Percentiles rank a stretch among this genome's conserved stretches.
phyloP scores from a whole-genome alignment of 2,329 filamentous ascomycete species.

The Clonostachys sp. region DNA sequence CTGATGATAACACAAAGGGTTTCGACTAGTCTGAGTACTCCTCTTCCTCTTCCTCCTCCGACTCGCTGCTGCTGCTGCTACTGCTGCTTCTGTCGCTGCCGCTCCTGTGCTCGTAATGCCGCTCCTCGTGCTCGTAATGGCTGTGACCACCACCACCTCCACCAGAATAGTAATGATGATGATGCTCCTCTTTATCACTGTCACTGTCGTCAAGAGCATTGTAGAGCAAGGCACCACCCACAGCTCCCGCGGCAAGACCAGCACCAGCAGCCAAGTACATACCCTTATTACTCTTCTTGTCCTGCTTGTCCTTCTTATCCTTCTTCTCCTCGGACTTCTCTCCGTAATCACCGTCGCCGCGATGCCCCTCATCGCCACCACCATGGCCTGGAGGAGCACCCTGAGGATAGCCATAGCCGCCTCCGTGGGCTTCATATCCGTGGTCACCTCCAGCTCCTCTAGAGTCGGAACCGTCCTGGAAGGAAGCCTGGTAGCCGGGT shows the following conservation, averaged over 20 bases:
- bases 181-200: conserved; percentile 11
- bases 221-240: conserved; percentile 54
- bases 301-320: conserved; percentile 33
- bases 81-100: background rate
- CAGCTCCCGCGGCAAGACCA: conserved; percentile 51
- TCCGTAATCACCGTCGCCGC: conserved; percentile 8
- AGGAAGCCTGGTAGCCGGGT: conserved; percentile 29
- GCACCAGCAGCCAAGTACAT: conserved; percentile 55
- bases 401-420: conserved; percentile 5
- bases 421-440: conserved; percentile 9
- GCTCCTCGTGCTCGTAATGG: background rate
- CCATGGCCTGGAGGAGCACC: conserved; percentile 1
- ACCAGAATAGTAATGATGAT: conserved; percentile 7
- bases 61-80: background rate
- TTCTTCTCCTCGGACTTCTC: conserved; percentile 23
- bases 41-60: background rate
- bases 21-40: background rate
- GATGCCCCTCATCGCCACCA: conserved; percentile 6
- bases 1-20: background rate
- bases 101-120: background rate
- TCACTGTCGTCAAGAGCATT: conserved; percentile 37
- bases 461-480: conserved; percentile 12
- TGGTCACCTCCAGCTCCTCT: conserved; percentile 12
- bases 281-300: conserved; percentile 42
- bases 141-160: background rate